Evolutionary conservation across 148 eudicot species (phyloP), one percentile per base, ranked within the genome.

Genomic region (Amaranthus palmeri): DNA sequence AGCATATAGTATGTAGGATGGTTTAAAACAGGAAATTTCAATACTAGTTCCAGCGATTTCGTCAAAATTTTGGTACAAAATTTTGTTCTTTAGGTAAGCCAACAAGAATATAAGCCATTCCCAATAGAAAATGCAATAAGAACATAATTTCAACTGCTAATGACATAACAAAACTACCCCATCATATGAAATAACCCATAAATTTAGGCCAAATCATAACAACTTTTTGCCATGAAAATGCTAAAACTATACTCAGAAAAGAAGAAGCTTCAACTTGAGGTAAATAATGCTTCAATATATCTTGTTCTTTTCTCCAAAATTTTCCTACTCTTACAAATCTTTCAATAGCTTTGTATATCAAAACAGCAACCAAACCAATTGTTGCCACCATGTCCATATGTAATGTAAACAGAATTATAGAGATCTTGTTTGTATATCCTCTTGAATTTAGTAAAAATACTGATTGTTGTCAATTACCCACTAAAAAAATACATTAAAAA

Each of bases 241-340:
- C 96, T 8, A 93, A 80, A 7, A 88, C 82, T 18, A 93, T 89
- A 87, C 97, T 91, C 42, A 93, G 75, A 3, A 89, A 58, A 45
- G 96, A 83, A 41, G 97, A 87, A 11, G 86, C 97, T 73, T 87
- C 98, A 50, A 85, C 93, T 73, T 93, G 98, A 8, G 98, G 98
- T 13, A 95, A 80, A 67, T 91, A 95, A 67, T 77, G 72, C 69
- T 73, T 74, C 63, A 95, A 53, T 25, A 91, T 74, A 53, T 76
- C 81, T 48, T 80, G 77, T 49, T 88, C 96, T 71, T 72, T 74
- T 17, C 81, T 79, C 53, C 43, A 66, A 47, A 75, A 76, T 2
- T 74, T 10, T 2, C 91, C 86, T 71, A 75, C 85, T 74, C 77
- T 36, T 14, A 95, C 1, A 49, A 95, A 79, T n/a, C 96, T 96